A percentile compares a stretch with the other conserved stretches of the same genome.
These are phyloP conservation scores for Botrytis squamosa DNA, from an alignment of 2,329 filamentous ascomycete species.

Conservation along the genomic window DNA sequence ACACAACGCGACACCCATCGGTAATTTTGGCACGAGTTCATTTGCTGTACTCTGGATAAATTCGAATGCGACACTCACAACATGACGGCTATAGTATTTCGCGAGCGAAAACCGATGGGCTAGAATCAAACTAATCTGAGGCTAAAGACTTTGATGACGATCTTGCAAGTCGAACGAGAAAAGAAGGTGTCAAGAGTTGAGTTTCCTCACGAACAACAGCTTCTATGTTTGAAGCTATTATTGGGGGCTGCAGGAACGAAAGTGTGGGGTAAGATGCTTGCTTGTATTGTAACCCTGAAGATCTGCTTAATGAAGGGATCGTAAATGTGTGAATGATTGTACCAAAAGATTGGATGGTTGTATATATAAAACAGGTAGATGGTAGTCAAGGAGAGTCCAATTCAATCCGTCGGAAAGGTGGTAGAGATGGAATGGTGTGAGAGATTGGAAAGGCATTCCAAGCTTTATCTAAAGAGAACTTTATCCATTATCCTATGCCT, in stretches of 20 bases:
- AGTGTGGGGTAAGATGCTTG: slow-evolving; percentile 30
- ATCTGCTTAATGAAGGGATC: neutral
- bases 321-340: neutral
- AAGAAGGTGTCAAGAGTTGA: neutral
- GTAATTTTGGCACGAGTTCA: slow-evolving; percentile 21
- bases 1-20: slow-evolving; percentile 28
- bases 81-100: slow-evolving; percentile 11
- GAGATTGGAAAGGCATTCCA: neutral
- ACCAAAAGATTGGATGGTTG: neutral
- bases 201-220: neutral
- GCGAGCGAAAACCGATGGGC: neutral
- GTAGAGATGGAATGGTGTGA: neutral
- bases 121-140: neutral
- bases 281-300: slow-evolving; percentile 16
- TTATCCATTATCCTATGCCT: neutral
- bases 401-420: neutral
- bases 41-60: slow-evolving; percentile 16
- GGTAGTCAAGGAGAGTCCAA: neutral
- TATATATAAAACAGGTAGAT: neutral
- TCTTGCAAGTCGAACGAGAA: neutral
- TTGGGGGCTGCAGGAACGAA: slow-evolving; percentile 26
- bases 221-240: slow-evolving; percentile 5
- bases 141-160: neutral
- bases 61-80: slow-evolving; percentile 19
- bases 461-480: slow-evolving; percentile 5